These are phyloP conservation scores for Cyanidioschyzon merolae DNA, from an alignment of 23 red algal species.

Conservation along the genomic window DNA sequence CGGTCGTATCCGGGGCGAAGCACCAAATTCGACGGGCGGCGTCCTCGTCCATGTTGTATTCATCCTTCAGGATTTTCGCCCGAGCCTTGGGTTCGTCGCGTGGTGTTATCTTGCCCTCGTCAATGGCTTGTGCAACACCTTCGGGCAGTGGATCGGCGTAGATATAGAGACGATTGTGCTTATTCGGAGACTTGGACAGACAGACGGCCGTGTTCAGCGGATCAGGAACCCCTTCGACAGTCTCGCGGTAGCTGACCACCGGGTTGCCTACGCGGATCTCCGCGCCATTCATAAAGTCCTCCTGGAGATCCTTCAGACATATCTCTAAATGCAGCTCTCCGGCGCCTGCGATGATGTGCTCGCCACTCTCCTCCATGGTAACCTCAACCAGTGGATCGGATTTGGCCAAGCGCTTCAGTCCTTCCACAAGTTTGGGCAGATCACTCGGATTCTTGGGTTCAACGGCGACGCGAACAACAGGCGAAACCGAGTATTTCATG, in stretches of 20 bases:
- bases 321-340: constrained; percentile 97
- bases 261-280: constrained; percentile 86
- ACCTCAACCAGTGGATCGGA: constrained; percentile 92
- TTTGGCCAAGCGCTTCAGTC: constrained; percentile 96
- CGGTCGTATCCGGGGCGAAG: constrained; percentile 87
- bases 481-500: constrained; percentile 99
- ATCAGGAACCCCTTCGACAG: constrained; percentile 67
- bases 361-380: constrained; percentile 87
- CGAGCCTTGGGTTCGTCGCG: constrained; percentile 92
- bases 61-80: constrained; percentile 54
- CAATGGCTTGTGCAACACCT: constrained; percentile 67
- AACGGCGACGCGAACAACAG: constrained; percentile 95
- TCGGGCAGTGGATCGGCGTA: constrained; percentile 89
- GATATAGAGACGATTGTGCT: constrained; percentile 97
- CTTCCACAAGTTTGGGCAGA: constrained; percentile 93
- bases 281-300: constrained; percentile 99
- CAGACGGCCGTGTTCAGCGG: constrained; percentile 66
- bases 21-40: constrained; percentile 91
- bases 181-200: constrained; percentile 93
- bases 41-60: constrained; percentile 89
- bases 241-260: constrained; percentile 89
- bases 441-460: constrained; percentile 98
- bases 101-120: constrained; percentile 83
- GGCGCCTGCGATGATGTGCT: constrained; percentile 96
- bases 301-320: constrained; percentile 95